Evolutionary conservation across 495 filamentous ascomycete species (phyloP).

Genomic region (Xylaria sp.): DNA sequence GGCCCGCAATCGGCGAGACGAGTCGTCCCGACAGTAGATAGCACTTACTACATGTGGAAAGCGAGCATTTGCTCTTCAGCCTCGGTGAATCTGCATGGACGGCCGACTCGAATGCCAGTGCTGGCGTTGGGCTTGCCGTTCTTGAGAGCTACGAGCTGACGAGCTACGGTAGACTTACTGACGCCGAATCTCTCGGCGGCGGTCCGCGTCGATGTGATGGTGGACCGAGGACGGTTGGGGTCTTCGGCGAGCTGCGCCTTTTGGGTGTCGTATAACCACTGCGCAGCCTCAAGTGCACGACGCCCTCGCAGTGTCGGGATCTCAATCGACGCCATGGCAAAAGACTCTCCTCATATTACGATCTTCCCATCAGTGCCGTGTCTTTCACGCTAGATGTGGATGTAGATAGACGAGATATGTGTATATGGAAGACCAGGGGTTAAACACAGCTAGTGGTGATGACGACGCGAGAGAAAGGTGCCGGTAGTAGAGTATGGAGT

Average conservation of each 20-base stretch:
- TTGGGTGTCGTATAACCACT: slow-evolving; percentile 22
- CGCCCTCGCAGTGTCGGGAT: neutral
- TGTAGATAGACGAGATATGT: too few species aligned
- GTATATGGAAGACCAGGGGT: neutral
- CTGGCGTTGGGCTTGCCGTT: neutral
- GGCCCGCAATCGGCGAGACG: neutral
- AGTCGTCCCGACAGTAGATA: too few species aligned
- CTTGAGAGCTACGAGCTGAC: slow-evolving; percentile 17
- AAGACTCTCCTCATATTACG: neutral
- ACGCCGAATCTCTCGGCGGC: slow-evolving; percentile 17
- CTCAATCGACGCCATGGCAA: slow-evolving; percentile 4
- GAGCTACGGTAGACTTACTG: slow-evolving; percentile 20
- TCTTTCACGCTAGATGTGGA: neutral
- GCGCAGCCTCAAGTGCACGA: slow-evolving; percentile 21
- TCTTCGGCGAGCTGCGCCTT: slow-evolving; percentile 19
- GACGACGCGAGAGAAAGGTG: too few species aligned
- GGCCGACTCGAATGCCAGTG: neutral
- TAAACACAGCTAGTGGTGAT: neutral
- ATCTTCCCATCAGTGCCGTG: neutral
- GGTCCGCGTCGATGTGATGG: slow-evolving; percentile 3
- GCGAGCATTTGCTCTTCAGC: slow-evolving; percentile 22
- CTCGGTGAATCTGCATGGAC: slow-evolving; percentile 19
- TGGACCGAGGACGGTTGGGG: slow-evolving; percentile 21
- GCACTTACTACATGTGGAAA: slow-evolving; percentile 22
- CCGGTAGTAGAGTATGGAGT: too few species aligned